Percentiles rank a stretch among this genome's conserved stretches.
Conservation (phyloP, 805 yeast genomes). For the Kodamaea neixiangensis region DNA sequence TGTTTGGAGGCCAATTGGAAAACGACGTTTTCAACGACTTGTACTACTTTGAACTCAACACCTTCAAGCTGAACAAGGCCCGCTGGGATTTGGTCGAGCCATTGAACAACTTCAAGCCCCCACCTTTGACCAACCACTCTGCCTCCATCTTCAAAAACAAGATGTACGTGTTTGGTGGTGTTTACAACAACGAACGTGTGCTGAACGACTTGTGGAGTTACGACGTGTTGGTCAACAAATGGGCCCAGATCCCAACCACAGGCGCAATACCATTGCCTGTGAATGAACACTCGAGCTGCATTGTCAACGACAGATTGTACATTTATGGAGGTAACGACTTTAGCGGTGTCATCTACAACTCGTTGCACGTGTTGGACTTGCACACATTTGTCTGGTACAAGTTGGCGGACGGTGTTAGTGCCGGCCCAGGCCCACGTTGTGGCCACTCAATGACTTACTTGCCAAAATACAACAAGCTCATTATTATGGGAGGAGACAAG, state of each 20-base stretch:
- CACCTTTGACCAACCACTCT: slow-evolving; percentile 88
- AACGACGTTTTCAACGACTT: slow-evolving; percentile 85
- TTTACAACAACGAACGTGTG: slow-evolving; percentile 64
- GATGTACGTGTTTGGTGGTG: slow-evolving; percentile 89
- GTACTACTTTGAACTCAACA: slow-evolving; percentile 81
- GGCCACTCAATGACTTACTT: slow-evolving; percentile 87
- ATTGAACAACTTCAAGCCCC: slow-evolving; percentile 53
- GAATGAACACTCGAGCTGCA: slow-evolving; percentile 87
- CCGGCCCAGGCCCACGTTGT: slow-evolving; percentile 78
- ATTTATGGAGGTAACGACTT: slow-evolving; percentile 87
- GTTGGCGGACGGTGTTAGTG: slow-evolving; percentile 42
- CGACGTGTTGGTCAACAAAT: slow-evolving; percentile 65
- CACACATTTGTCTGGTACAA: slow-evolving; percentile 72
- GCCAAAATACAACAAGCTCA: slow-evolving; percentile 62
- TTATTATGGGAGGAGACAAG: slow-evolving; percentile 92
- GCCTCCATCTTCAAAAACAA: slow-evolving; percentile 79
- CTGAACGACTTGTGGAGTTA: slow-evolving; percentile 78
- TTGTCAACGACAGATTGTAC: slow-evolving; percentile 76
- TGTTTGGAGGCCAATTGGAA: slow-evolving; percentile 93
- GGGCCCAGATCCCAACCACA: slow-evolving; percentile 71
- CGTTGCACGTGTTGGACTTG: slow-evolving; percentile 75
- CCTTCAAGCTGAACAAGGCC: slow-evolving; percentile 80
- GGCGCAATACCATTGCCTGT: slow-evolving; percentile 82
- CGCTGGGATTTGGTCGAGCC: slow-evolving; percentile 78
- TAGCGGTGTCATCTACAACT: slow-evolving; percentile 65